These are phyloP conservation scores for Calophaca sinica DNA, from an alignment of 306 rosid species.

Conservation along the genomic window DNA sequence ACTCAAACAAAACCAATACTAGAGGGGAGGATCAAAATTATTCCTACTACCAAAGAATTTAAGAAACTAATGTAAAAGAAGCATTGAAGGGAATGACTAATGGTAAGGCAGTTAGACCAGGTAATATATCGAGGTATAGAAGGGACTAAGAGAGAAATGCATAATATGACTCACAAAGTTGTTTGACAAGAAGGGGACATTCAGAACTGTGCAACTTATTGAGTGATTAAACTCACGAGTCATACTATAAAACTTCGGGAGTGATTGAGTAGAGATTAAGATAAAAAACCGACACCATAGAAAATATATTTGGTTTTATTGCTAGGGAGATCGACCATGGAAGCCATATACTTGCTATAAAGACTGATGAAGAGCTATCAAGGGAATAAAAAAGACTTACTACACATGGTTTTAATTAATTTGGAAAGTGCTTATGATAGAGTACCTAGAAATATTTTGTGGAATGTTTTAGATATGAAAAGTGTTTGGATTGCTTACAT, in stretches of 20 bases:
- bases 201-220: background rate
- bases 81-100: background rate
- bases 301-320: background rate
- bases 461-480: no score
- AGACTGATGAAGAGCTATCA: no score
- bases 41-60: background rate
- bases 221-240: background rate
- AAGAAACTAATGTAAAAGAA: background rate
- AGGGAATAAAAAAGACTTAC: no score
- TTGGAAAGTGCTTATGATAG: no score
- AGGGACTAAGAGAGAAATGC: background rate
- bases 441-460: no score
- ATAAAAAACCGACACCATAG: background rate
- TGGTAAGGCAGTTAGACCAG: background rate
- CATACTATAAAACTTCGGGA: background rate
- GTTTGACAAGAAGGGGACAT: background rate
- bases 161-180: background rate
- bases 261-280: background rate
- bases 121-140: background rate
- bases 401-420: no score
- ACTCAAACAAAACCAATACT: conserved; percentile 17
- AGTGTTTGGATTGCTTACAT: no score
- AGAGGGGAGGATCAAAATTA: conserved; percentile 4
- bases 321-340: background rate
- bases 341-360: background rate